Evolutionary conservation across 495 filamentous ascomycete genomes (phyloP), one percentile per base, ranked within the genome.

Genomic region (Thermothielavioides terrestris): DNA sequence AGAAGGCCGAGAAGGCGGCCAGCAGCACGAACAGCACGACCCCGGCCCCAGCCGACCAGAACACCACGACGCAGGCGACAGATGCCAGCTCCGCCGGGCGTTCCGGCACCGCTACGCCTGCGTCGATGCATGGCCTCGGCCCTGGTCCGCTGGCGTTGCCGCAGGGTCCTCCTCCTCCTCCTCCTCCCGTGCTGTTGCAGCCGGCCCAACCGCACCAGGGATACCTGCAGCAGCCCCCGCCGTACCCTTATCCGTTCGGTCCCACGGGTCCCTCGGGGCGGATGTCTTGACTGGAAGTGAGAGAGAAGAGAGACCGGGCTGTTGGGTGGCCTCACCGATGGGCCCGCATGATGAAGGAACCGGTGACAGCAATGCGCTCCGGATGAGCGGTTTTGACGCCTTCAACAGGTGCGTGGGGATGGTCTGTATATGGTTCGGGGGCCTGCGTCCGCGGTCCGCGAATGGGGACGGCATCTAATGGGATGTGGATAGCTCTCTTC

Each of bases 1-100:
- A 77, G 57, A 75, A 77, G 56, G 61, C 60, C 7, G 63, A 62
- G 25, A 62, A 62, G 27, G 64, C 51, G 1, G 46, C 59, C 1
- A 34, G 17, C 18, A 41, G 22, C 43, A 30, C 20, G 25, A 44
- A 30, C 18, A 10, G 32, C 47, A n/a, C 14, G 0, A 9, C 20
- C 6, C n/a, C 26, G 8, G 45, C 39, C 36, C 15, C 25, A 26
- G 25, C 43, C 40, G 54, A 50, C 7, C 14, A 38, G n/a, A 51
- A 21, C 11, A 17, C 17, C 11, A 31, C 34, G 4, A 38, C 46
- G 6, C 45, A 51, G 15, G 38, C 45, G 18, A 40, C 45, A 0
- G 58, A 61, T 10, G 17, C 57, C 9, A 30, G 42, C 6, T 59
- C 60, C 3, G 49, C 56, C 3, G 55, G 54, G 5, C 35, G 52